A percentile compares a stretch with the other conserved stretches of the same genome.
These are phyloP conservation scores for Escallonia herrerae DNA, from an alignment of 129 eudicot genomes.

Conservation along the genomic window DNA sequence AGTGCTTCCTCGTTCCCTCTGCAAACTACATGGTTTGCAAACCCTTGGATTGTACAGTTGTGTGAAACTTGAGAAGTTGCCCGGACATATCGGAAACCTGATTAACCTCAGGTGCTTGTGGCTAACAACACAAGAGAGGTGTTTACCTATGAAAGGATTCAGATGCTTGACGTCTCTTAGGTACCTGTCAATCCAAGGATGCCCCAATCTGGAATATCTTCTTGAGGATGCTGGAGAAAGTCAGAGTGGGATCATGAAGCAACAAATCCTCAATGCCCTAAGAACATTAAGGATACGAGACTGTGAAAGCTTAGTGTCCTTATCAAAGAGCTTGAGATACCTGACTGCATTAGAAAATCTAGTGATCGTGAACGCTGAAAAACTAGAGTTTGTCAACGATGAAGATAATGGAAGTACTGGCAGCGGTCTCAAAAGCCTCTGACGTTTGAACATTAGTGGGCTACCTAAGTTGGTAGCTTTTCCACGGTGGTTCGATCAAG, in stretches of 20 bases:
- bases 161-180: slow-evolving; percentile 19
- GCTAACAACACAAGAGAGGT: slow-evolving; percentile 7
- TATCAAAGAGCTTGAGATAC: background rate
- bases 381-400: background rate
- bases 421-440: background rate
- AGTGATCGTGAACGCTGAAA: background rate
- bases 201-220: slow-evolving; percentile 9
- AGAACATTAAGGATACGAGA: background rate
- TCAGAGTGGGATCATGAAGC: background rate
- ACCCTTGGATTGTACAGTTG: slow-evolving; percentile 19
- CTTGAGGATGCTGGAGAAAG: background rate
- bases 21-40: slow-evolving; percentile 29
- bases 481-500: background rate
- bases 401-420: background rate
- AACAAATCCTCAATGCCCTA: background rate
- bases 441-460: background rate
- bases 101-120: slow-evolving; percentile 12
- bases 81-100: slow-evolving; percentile 10
- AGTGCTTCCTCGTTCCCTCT: slow-evolving; percentile 21
- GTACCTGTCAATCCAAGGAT: slow-evolving; percentile 10
- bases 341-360: background rate
- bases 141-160: slow-evolving; percentile 6
- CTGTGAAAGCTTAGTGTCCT: background rate
- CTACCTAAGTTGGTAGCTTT: background rate
- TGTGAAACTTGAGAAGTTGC: slow-evolving; percentile 19